Percentiles rank a stretch among this genome's conserved stretches.
Conservation (phyloP, 2,329 filamentous ascomycete species). For the Trichophyton rubrum region DNA sequence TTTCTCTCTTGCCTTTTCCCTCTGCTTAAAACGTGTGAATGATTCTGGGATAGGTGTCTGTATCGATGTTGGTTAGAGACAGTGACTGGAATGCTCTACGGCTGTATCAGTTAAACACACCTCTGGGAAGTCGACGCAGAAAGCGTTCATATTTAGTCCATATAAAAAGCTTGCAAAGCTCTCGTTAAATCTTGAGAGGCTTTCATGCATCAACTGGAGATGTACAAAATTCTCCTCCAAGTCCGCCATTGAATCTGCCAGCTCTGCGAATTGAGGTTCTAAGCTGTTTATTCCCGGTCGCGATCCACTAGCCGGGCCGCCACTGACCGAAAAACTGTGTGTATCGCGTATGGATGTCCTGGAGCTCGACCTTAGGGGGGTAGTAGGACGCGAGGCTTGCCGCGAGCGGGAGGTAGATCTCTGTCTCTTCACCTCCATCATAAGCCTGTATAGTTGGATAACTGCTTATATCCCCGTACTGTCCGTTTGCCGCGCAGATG, state of each 20-base stretch:
- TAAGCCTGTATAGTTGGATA: neutral
- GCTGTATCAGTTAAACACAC: slow-evolving; percentile 33
- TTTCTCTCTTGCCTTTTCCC: slow-evolving; percentile 29
- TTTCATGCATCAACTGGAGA: slow-evolving; percentile 93
- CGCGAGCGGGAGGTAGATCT: slow-evolving; percentile 50
- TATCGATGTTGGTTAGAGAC: neutral
- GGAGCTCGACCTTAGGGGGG: slow-evolving; percentile 79
- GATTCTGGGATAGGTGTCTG: slow-evolving; percentile 75
- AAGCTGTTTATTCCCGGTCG: slow-evolving; percentile 62
- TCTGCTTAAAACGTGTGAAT: slow-evolving; percentile 54
- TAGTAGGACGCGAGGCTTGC: slow-evolving; percentile 66
- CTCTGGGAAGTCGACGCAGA: slow-evolving; percentile 96
- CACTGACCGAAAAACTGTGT: slow-evolving; percentile 41
- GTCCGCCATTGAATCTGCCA: slow-evolving; percentile 87
- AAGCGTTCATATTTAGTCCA: slow-evolving; percentile 96
- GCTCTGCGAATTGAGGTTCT: slow-evolving; percentile 83
- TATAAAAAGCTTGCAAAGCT: slow-evolving; percentile 93
- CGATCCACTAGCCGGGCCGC: slow-evolving; percentile 27
- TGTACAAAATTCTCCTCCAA: slow-evolving; percentile 97
- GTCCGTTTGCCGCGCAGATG: neutral
- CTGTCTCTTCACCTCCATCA: slow-evolving; percentile 22
- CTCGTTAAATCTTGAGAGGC: slow-evolving; percentile 81
- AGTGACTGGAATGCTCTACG: neutral
- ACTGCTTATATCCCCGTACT: neutral
- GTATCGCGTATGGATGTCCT: slow-evolving; percentile 78